A percentile compares a stretch with the other conserved stretches of the same genome.
Conservation (phyloP, 2,329 filamentous ascomycete species). For the Byssochlamys sp. region DNA sequence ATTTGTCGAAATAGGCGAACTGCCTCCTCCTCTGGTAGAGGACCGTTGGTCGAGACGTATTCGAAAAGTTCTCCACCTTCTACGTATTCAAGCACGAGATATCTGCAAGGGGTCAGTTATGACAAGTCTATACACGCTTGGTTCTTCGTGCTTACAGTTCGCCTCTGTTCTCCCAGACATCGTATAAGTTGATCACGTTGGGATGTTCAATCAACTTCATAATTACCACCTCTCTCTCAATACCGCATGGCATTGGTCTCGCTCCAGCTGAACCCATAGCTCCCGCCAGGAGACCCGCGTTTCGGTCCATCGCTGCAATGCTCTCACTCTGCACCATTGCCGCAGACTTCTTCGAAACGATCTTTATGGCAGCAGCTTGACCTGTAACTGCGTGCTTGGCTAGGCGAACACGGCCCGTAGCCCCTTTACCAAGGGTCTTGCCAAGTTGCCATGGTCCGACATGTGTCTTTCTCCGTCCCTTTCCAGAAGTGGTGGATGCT, state of each 20-base stretch:
- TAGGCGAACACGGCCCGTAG: conserved; percentile 75
- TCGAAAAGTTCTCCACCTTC: conserved; percentile 76
- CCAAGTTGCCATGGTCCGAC: conserved; percentile 93
- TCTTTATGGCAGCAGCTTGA: conserved; percentile 85
- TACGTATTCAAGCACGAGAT: conserved; percentile 88
- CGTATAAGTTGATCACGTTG: conserved; percentile 86
- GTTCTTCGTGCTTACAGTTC: conserved; percentile 61
- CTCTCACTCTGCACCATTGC: conserved; percentile 76
- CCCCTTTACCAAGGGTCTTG: conserved; percentile 77
- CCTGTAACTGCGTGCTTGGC: conserved; percentile 71
- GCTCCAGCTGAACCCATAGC: conserved; percentile 43
- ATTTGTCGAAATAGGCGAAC: conserved; percentile 86
- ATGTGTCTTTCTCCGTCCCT: conserved; percentile 55
- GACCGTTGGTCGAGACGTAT: conserved; percentile 65
- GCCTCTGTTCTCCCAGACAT: conserved; percentile 94
- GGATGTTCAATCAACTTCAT: conserved; percentile 93
- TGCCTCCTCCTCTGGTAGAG: conserved; percentile 68
- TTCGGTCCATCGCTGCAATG: conserved; percentile 69
- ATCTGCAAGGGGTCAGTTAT: conserved; percentile 48
- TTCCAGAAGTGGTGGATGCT: conserved; percentile 46
- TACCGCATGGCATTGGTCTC: conserved; percentile 69
- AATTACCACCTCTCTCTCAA: conserved; percentile 91
- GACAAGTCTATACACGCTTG: conserved; percentile 1
- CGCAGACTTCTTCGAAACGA: conserved; percentile 74
- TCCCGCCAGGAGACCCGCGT: conserved; percentile 48